A percentile compares a stretch with the other conserved stretches of the same genome.
Conservation (phyloP, 2,329 filamentous ascomycete genomes). For the Pestalotiopsis sp. region DNA sequence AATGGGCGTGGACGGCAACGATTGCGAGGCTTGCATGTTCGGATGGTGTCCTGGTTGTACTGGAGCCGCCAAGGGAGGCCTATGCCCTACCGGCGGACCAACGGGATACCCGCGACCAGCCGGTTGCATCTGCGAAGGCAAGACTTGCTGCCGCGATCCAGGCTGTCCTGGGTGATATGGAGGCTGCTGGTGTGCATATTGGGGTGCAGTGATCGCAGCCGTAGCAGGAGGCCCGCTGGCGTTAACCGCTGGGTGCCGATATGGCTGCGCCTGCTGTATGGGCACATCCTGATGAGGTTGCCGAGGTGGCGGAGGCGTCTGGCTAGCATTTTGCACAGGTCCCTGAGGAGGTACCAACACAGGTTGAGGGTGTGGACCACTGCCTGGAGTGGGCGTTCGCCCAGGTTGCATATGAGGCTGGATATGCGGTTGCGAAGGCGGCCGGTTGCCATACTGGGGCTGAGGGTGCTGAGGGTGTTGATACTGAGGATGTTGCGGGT, state of each 20-base stretch:
- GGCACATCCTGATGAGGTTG: constrained; percentile 32
- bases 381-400: constrained; percentile 35
- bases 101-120: constrained; percentile 6
- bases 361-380: constrained; percentile 27
- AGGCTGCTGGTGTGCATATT: constrained; percentile 23
- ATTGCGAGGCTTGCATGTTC: constrained; percentile 15
- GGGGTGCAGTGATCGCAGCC: constrained; percentile 16
- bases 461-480: constrained; percentile 29
- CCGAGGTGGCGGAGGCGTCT: constrained; percentile 31
- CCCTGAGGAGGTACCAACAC: constrained; percentile 34
- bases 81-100: constrained; percentile 8
- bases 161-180: constrained; percentile 19
- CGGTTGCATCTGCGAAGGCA: background rate
- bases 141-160: constrained; percentile 16
- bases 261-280: constrained; percentile 25
- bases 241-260: constrained; percentile 20
- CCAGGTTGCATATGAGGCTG: constrained; percentile 26
- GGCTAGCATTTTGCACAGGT: constrained; percentile 30
- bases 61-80: constrained; percentile 6
- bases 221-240: constrained; percentile 17
- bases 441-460: constrained; percentile 23
- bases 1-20: constrained; percentile 8
- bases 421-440: constrained; percentile 23
- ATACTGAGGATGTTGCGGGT: constrained; percentile 25
- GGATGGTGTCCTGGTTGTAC: constrained; percentile 4